These are phyloP conservation scores for Aspergillus tubingensis DNA, from an alignment of 2,329 filamentous ascomycete genomes.

Conservation along the genomic window DNA sequence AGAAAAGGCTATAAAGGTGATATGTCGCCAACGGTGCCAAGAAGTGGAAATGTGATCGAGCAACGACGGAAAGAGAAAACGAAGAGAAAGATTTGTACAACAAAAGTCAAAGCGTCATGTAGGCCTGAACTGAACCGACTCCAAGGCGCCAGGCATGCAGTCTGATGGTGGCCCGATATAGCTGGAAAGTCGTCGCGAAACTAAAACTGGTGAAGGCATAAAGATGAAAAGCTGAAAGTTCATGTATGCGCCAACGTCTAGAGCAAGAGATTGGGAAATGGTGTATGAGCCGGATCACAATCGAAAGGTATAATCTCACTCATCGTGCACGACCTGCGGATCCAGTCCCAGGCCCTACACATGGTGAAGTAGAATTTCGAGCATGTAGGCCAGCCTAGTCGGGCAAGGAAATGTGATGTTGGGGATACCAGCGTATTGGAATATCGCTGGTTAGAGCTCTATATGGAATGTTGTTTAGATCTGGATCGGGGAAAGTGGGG, in stretches of 20 bases:
- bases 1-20: conserved; percentile 12
- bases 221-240: not conserved
- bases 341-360: conserved; percentile 21
- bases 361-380: conserved; percentile 5
- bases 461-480: conserved; percentile 33
- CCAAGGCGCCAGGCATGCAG: conserved; percentile 32
- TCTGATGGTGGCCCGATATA: conserved; percentile 12
- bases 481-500: conserved; percentile 51
- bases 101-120: conserved; percentile 16
- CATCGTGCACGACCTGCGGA: conserved; percentile 19
- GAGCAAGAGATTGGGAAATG: not conserved
- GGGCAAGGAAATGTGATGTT: not conserved
- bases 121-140: conserved; percentile 22
- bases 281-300: not conserved
- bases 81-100: conserved; percentile 20
- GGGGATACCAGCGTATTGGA: not conserved
- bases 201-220: not conserved
- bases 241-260: conserved; percentile 2
- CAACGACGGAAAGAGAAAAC: conserved; percentile 13
- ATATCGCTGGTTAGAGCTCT: not conserved
- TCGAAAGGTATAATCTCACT: conserved; percentile 10
- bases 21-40: conserved; percentile 4
- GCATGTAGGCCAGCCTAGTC: conserved; percentile 20
- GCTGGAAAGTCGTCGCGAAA: not conserved
- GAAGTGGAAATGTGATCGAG: conserved; percentile 7